Base-by-base conservation (phyloP, 306 rosid species). In the Astragalus glycyphyllos region DNA sequence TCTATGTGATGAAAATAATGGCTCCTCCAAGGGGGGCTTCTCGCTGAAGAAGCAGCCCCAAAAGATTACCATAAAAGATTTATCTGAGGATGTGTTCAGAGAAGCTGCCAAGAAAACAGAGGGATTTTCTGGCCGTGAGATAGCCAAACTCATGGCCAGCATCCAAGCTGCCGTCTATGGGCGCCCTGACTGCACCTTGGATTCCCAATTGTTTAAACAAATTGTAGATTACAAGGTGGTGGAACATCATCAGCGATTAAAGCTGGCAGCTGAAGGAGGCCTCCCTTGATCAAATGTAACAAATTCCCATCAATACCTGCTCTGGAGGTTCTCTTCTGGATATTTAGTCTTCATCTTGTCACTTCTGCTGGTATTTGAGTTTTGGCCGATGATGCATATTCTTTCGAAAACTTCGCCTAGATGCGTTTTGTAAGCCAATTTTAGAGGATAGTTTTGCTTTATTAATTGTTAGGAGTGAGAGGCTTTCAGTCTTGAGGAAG, bases 81-180 rank as follows among this genome's bases (percentile, higher is more conserved):
- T 91, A 40, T 75, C 91, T 0, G 96, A 95, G 32, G 89, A 95
- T n/a, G 83, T 84, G 70, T 74, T 89, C 9, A 79, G 72, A 78
- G 96, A 87, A 57, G 96, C 97, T 62, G 96, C 99, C 7, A 81
- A 42, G 59, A 86, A 80, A 71, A 95, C 96, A 11, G 97, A 84
- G 72, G 97, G 93, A 54, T 95, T 95, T 89, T 95, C 99, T 1
- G 99, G 99, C 49, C 97, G 99, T 1, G 99, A 95, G 88, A 87
- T 95, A 5, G 99, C 99, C 16, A 95, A 95, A 81, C 96, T 91
- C 62, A 67, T 91, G 87, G 97, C 97, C 37, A 64, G 99, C n/a
- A 84, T 95, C 66, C 99, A 89, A 76, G 99, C 99, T 49, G 96
- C 97, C n/a, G 99, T 95, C 2, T 95, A 91, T 60, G 93, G 96